A percentile compares a stretch with the other conserved stretches of the same genome.
phyloP scores from a whole-genome alignment of 306 rosid species.

The Ochetophila trinervis region DNA sequence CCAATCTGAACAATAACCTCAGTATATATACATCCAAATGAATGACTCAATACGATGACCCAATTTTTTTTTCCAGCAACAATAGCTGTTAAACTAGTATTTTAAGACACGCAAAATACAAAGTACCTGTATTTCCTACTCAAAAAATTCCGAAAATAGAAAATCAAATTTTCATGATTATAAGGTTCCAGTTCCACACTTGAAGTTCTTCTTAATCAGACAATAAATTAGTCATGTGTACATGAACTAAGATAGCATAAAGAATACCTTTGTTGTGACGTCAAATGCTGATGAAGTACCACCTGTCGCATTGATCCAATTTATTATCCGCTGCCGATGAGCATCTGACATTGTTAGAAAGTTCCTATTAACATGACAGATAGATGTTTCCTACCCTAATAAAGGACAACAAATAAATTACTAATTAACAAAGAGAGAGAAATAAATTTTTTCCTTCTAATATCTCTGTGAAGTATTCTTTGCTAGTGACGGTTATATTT shows the following conservation, averaged over 20 bases:
- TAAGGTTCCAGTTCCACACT: too few relatives aligned
- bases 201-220: background rate
- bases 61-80: too few relatives aligned
- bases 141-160: too few relatives aligned
- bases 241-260: background rate
- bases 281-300: conserved; percentile 78
- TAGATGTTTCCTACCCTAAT: background rate
- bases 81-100: too few relatives aligned
- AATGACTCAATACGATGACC: too few relatives aligned
- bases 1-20: too few relatives aligned
- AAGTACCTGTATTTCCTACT: too few relatives aligned
- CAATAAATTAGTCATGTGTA: background rate
- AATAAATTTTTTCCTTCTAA: too few relatives aligned
- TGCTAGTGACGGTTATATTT: background rate
- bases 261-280: conserved; percentile 70
- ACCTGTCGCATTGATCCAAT: conserved; percentile 80
- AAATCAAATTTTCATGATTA: too few relatives aligned
- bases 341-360: conserved; percentile 44
- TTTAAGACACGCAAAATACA: too few relatives aligned
- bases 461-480: background rate
- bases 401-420: background rate
- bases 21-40: too few relatives aligned
- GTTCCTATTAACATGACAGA: conserved; percentile 6
- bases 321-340: conserved; percentile 70
- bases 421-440: background rate